A percentile compares a stretch with the other conserved stretches of the same genome.
Conservation (phyloP, 139 green algal genomes). For the Coelastrella sp. region DNA sequence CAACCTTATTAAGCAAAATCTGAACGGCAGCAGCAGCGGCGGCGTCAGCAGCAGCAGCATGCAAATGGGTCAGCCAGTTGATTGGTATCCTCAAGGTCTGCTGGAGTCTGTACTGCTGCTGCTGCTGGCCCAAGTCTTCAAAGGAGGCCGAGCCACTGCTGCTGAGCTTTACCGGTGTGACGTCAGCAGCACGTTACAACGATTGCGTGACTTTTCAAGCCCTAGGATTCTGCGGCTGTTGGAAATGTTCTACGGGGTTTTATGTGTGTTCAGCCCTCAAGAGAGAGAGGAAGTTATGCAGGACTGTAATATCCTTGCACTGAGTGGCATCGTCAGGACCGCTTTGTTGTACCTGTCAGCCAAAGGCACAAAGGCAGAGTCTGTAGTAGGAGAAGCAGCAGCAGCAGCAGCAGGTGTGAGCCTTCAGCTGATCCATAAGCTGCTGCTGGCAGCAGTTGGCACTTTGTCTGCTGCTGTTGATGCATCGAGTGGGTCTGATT, state of each 20-base stretch:
- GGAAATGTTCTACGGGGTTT: not conserved
- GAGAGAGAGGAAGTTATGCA: constrained; percentile 14
- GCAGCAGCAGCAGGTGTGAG: not conserved
- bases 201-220: not conserved
- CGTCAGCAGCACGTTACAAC: constrained; percentile 4
- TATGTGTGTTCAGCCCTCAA: constrained; percentile 24
- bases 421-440: not conserved
- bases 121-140: not conserved
- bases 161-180: constrained; percentile 14
- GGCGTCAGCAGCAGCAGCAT: not conserved
- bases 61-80: not conserved
- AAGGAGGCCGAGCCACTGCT: not conserved
- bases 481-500: too few relatives aligned
- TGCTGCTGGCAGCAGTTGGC: not conserved
- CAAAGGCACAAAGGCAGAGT: not conserved
- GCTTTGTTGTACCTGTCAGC: not conserved
- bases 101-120: constrained; percentile 21
- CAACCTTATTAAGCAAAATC: not conserved
- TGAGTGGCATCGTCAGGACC: not conserved
- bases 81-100: not conserved
- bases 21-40: not conserved
- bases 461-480: too few relatives aligned
- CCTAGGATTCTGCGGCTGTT: not conserved
- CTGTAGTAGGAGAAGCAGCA: not conserved
- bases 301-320: constrained; percentile 11